Evolutionary conservation across 148 eudicot genomes (phyloP).

Genomic region (Dianthus caryophyllus): DNA sequence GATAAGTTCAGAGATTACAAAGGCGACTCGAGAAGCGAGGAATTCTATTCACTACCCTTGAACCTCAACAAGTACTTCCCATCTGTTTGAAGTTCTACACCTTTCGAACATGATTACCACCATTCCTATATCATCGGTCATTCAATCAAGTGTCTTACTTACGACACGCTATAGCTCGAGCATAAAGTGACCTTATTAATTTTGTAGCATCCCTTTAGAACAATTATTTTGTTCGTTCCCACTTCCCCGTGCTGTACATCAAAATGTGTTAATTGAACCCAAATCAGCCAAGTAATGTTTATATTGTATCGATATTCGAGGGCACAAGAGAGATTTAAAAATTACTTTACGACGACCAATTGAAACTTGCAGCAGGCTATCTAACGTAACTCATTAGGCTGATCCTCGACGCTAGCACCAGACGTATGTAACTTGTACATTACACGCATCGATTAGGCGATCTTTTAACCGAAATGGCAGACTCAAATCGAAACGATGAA

Average conservation of each 20-base stretch:
- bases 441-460: too few relatives aligned
- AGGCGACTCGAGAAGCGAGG: conserved; percentile 78
- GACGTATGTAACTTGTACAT: too few relatives aligned
- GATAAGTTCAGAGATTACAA: conserved; percentile 72
- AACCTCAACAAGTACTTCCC: conserved; percentile 91
- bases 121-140: conserved; percentile 14
- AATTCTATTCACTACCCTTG: conserved; percentile 89
- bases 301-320: too few relatives aligned
- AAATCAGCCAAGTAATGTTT: conserved; percentile 17
- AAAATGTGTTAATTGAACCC: conserved; percentile 25
- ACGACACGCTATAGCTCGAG: conserved; percentile 20
- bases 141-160: conserved; percentile 12
- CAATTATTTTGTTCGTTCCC: conserved; percentile 25
- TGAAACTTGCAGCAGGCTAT: too few relatives aligned
- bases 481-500: too few relatives aligned
- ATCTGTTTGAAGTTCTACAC: conserved; percentile 41
- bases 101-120: conserved; percentile 8
- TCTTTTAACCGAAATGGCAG: too few relatives aligned
- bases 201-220: conserved; percentile 29
- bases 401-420: too few relatives aligned
- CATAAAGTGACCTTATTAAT: conserved; percentile 32
- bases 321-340: too few relatives aligned
- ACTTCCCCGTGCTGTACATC: conserved; percentile 28
- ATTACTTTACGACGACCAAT: too few relatives aligned
- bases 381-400: too few relatives aligned